A percentile compares a stretch with the other conserved stretches of the same genome.
phyloP scores from a whole-genome alignment of 345 rosid genomes.

The Hypericum perforatum region DNA sequence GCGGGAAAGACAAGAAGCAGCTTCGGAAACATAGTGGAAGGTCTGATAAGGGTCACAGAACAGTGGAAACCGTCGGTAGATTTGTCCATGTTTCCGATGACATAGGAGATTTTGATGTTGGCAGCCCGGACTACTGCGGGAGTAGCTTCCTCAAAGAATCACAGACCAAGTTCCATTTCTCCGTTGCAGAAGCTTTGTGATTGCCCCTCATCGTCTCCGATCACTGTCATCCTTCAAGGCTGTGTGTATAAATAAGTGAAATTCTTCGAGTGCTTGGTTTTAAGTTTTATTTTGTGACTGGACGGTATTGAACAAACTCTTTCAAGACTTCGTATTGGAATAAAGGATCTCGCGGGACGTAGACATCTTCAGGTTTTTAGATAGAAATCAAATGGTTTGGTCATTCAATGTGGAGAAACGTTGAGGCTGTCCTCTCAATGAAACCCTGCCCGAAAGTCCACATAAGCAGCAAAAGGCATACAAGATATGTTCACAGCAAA shows the following conservation, averaged over 20 bases:
- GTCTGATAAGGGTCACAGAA: constrained; percentile 18
- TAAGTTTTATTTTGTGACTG: background rate
- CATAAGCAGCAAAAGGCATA: too few relatives aligned
- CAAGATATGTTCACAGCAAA: too few relatives aligned
- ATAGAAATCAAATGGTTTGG: too few relatives aligned
- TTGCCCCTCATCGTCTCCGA: background rate
- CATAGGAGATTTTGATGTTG: constrained; percentile 21
- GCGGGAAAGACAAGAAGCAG: constrained; percentile 58
- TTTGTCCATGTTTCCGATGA: constrained; percentile 11
- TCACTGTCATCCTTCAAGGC: background rate
- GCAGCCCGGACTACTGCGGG: constrained; percentile 47
- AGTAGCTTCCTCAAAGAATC: constrained; percentile 48
- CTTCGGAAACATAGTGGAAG: constrained; percentile 29
- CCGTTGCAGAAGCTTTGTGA: constrained; percentile 52
- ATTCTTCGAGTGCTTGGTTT: background rate
- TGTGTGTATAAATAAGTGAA: constrained; percentile 31
- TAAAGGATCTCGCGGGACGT: too few relatives aligned
- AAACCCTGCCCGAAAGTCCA: too few relatives aligned
- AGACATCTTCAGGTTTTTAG: too few relatives aligned
- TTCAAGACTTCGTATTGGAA: too few relatives aligned
- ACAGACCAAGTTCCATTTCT: constrained; percentile 28
- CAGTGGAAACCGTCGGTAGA: constrained; percentile 17
- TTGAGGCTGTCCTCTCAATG: too few relatives aligned
- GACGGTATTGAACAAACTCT: background rate
- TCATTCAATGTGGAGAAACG: too few relatives aligned